Percentiles rank a stretch among this genome's conserved stretches.
These are phyloP conservation scores for Chrysochromulina parva DNA, from an alignment of 78 protist species.

Conservation along the genomic window DNA sequence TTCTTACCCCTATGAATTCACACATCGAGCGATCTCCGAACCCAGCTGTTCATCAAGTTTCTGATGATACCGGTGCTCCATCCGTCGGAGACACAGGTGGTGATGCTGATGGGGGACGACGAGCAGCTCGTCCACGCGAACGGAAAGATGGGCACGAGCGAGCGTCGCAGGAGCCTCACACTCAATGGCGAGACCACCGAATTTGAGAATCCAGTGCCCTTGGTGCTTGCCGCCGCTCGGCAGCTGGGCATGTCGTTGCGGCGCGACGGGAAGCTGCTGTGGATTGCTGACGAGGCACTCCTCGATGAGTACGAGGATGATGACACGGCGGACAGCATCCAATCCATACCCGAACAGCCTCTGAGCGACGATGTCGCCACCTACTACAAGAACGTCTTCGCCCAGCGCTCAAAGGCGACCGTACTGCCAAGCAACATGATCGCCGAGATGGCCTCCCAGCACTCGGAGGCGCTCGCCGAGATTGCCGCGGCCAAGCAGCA, in stretches of 20 bases:
- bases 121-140: no score
- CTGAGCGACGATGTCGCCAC: background rate
- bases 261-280: background rate
- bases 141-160: background rate
- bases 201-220: background rate
- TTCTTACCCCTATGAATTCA: no score
- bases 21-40: no score
- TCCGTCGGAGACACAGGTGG: no score
- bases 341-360: background rate
- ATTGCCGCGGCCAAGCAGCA: background rate
- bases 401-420: background rate
- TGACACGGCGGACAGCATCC: background rate
- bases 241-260: background rate
- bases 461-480: background rate
- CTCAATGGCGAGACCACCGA: background rate
- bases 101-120: no score
- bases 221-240: background rate
- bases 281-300: slow-evolving; percentile 6
- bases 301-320: background rate
- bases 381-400: background rate
- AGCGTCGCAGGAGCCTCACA: background rate
- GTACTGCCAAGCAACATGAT: no score
- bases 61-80: no score
- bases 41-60: no score
- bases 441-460: no score